Evolutionary conservation across 2,329 filamentous ascomycete genomes (phyloP), one percentile per base, ranked within the genome.

Genomic region (Waltergamsia citrina): DNA sequence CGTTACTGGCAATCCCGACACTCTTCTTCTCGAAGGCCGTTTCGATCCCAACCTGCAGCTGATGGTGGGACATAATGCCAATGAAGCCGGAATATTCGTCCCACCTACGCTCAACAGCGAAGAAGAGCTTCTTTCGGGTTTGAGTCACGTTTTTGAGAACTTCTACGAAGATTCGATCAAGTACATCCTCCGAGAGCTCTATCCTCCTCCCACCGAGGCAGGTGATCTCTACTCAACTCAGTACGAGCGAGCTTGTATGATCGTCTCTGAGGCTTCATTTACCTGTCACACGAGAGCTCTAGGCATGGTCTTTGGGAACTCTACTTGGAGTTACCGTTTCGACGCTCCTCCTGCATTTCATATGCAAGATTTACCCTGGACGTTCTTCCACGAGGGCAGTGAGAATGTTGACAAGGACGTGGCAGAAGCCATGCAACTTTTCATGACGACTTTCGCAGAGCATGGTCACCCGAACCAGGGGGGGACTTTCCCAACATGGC

Each of bases 281-380:
- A 53, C 49, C 17, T 75, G 71, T 58, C 71, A 74, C 48, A 62
- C 65, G 7, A 56, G 62, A 43, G 69, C 60, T 41, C 52, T 74
- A 5, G 56, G 57, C 37, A 54, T 49, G 4, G 69, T 61, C 6
- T 67, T 54, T 50, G 42, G 46, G 7, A 65, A 67, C 46, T 32
- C 57, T 10, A 65, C 65, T 0, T 67, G 65, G 43, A 53, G 54
- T 3, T 75, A 75, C 48, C 50, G 61, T 25, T 75, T 74, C 44
- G 51, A 60, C 19, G 55, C 71, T 1, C 62, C 62, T 0, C 67
- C 69, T 0, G 67, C 56, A 4, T 45, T 68, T 12, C 71, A 76
- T 41, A 67, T 62, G 11, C 47, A 59, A 32, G 71, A 75, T 40
- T 41, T 71, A 2, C 38, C 57, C 0, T 74, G 67, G 40, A 71